Conservation (phyloP, 2,329 filamentous ascomycete genomes). For the Zymoseptoria crescenta region DNA sequence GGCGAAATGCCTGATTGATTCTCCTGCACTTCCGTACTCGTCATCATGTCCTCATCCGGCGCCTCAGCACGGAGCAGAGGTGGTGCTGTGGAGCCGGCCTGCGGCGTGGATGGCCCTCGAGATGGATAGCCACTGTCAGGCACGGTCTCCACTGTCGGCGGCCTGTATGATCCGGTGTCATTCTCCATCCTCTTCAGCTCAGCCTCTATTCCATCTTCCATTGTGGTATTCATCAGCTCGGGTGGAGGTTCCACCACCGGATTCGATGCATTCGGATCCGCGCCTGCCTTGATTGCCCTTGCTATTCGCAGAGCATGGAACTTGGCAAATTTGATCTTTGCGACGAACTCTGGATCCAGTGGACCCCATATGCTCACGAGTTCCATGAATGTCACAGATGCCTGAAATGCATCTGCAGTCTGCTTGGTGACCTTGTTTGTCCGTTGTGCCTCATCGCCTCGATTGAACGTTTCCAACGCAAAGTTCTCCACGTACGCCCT, state of each 20-base stretch:
- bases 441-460: conserved; percentile 73
- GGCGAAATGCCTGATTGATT: conserved; percentile 43
- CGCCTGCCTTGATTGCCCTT: conserved; percentile 81
- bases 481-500: conserved; percentile 94
- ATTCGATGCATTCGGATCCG: conserved; percentile 87
- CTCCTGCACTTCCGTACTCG: not conserved
- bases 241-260: conserved; percentile 52
- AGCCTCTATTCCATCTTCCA: conserved; percentile 22
- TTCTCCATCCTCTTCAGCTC: conserved; percentile 23
- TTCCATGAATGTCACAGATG: conserved; percentile 86
- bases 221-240: conserved; percentile 2
- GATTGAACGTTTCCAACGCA: conserved; percentile 75
- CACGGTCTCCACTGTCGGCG: conserved; percentile 53
- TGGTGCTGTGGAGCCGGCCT: conserved; percentile 31
- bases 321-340: conserved; percentile 94
- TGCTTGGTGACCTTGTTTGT: conserved; percentile 61
- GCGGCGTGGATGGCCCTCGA: conserved; percentile 18
- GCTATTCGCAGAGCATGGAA: conserved; percentile 88
- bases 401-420: conserved; percentile 89
- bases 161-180: conserved; percentile 23
- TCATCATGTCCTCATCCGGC: not conserved
- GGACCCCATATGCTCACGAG: conserved; percentile 76
- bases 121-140: conserved; percentile 49
- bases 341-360: conserved; percentile 63
- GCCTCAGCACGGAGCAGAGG: conserved; percentile 33